These are phyloP conservation scores for Botrytis elliptica DNA, from an alignment of 2,329 filamentous ascomycete genomes.

Conservation along the genomic window DNA sequence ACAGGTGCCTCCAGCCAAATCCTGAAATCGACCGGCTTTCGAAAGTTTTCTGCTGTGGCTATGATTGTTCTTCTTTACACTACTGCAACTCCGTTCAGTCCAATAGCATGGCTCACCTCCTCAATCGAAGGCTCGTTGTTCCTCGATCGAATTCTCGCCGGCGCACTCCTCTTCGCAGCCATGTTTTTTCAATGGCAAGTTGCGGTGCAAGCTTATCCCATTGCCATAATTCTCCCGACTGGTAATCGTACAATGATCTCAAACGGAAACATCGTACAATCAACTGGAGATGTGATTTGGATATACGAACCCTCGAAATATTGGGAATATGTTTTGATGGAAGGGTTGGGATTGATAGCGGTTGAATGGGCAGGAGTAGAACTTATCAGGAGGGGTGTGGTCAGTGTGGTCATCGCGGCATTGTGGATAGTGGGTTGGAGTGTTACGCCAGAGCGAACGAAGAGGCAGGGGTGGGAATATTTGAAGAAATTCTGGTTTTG, in stretches of 20 bases:
- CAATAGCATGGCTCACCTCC: constrained; percentile 28
- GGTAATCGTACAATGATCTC: constrained; percentile 5
- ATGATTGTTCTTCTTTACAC: constrained; percentile 25
- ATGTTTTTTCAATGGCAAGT: constrained; percentile 31
- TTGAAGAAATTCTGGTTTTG: constrained; percentile 31
- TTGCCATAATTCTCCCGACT: constrained; percentile 15
- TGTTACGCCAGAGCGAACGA: constrained; percentile 24
- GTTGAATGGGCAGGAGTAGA: constrained; percentile 25
- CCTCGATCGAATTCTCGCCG: constrained; percentile 28
- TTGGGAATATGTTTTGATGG: constrained; percentile 24
- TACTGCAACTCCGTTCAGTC: constrained; percentile 28
- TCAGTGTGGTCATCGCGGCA: constrained; percentile 22
- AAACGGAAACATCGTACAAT: constrained; percentile 6
- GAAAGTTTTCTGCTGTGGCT: constrained; percentile 6
- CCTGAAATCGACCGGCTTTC: constrained; percentile 10
- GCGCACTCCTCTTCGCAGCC: constrained; percentile 26
- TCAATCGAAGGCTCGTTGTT: constrained; percentile 23
- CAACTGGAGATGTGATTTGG: constrained; percentile 18
- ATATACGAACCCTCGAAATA: constrained; percentile 29
- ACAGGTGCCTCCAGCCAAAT: not conserved
- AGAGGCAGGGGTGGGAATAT: constrained; percentile 26
- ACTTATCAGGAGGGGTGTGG: constrained; percentile 21
- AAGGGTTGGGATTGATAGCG: constrained; percentile 22
- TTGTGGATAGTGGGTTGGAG: constrained; percentile 29
- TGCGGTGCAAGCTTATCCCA: constrained; percentile 24